Percentiles rank a stretch among this genome's conserved stretches.
Conservation (phyloP, 192 early-diverging fungal species). For the Mortierella antarctica region DNA sequence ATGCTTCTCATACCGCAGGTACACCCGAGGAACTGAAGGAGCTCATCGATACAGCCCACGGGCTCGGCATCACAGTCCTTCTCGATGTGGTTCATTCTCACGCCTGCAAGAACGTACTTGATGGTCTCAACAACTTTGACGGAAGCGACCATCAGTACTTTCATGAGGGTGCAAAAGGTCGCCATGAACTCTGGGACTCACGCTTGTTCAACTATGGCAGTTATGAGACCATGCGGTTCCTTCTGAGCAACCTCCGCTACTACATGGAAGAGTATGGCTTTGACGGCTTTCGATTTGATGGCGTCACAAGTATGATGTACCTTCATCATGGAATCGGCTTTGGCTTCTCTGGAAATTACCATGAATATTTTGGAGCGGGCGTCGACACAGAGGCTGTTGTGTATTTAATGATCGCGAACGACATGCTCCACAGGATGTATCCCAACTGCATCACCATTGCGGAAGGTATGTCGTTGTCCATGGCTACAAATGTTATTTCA, state of each 20-base stretch:
- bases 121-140: constrained; percentile 96
- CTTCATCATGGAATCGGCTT: constrained; percentile 94
- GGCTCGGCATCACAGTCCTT: constrained; percentile 86
- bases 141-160: constrained; percentile 97
- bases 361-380: constrained; percentile 91
- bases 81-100: constrained; percentile 98
- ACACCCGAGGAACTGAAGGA: constrained; percentile 94
- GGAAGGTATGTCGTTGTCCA: constrained; percentile 69
- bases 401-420: constrained; percentile 86
- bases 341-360: constrained; percentile 92
- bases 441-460: constrained; percentile 89
- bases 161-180: constrained; percentile 86
- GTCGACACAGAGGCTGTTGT: constrained; percentile 88
- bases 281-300: constrained; percentile 99
- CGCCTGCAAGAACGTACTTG: constrained; percentile 92
- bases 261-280: constrained; percentile 92
- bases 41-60: constrained; percentile 92
- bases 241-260: constrained; percentile 94
- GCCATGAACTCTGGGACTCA: constrained; percentile 94
- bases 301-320: constrained; percentile 97
- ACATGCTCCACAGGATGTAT: constrained; percentile 80
- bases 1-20: constrained; percentile 15
- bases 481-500: too few relatives aligned
- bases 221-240: constrained; percentile 92
- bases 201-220: constrained; percentile 96